Percentiles rank a stretch among this genome's conserved stretches.
These are phyloP conservation scores for Afroboletus lepidellus DNA, from an alignment of 1,284 basidiomycete species.

Conservation along the genomic window DNA sequence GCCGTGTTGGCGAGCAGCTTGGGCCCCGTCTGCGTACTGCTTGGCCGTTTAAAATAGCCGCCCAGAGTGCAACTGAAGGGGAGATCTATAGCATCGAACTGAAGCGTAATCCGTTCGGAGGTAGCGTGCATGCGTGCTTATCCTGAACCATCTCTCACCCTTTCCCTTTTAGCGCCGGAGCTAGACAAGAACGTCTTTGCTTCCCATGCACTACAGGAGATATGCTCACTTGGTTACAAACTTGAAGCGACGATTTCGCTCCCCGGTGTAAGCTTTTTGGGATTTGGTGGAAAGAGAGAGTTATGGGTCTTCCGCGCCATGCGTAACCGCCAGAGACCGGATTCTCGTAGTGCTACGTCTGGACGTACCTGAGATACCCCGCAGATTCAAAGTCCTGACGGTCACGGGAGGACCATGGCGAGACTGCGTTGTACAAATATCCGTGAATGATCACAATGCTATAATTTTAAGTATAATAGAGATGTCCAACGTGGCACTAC, in stretches of 20 bases:
- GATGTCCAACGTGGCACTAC: background rate
- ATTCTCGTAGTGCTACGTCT: slow-evolving; percentile 28
- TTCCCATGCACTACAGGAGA: slow-evolving; percentile 44
- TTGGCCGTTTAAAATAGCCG: slow-evolving; percentile 50
- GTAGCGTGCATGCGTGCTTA: slow-evolving; percentile 34
- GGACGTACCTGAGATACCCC: slow-evolving; percentile 21
- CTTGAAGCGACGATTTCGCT: slow-evolving; percentile 48
- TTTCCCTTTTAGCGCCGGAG: slow-evolving; percentile 32
- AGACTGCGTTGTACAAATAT: slow-evolving; percentile 17
- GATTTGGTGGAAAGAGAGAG: slow-evolving; percentile 44
- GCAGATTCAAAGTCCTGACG: background rate
- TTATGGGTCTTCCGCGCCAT: slow-evolving; percentile 47
- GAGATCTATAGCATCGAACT: slow-evolving; percentile 52
- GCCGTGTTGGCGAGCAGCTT: slow-evolving; percentile 47
- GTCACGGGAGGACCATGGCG: background rate
- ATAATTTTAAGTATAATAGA: background rate
- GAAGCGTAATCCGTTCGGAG: slow-evolving; percentile 39
- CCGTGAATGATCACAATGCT: slow-evolving; percentile 1
- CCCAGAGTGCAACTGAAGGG: slow-evolving; percentile 48
- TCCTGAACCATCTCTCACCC: slow-evolving; percentile 10
- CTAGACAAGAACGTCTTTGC: slow-evolving; percentile 41
- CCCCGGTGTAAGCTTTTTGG: slow-evolving; percentile 40
- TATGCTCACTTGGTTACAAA: slow-evolving; percentile 41
- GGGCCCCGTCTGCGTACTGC: slow-evolving; percentile 43
- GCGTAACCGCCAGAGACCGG: slow-evolving; percentile 31